These are phyloP conservation scores for Isatis lusitanica DNA, from an alignment of 441 rosid genomes.

Conservation along the genomic window DNA sequence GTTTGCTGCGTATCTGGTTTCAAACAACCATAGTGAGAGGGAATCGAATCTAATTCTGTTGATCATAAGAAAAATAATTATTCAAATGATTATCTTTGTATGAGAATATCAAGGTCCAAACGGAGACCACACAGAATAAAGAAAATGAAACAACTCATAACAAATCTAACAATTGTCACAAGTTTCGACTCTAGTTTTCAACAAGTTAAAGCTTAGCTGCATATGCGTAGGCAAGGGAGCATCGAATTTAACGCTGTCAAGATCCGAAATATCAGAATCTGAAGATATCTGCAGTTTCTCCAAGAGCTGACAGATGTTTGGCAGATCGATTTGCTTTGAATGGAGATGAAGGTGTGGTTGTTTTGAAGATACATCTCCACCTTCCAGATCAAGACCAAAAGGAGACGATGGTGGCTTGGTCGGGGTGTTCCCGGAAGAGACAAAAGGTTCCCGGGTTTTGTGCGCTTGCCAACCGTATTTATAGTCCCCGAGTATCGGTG, in stretches of 20 bases:
- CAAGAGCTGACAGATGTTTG: conserved; percentile 61
- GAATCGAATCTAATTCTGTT: neutral
- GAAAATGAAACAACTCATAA: neutral
- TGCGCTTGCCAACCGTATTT: conserved; percentile 92
- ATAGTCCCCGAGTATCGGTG: conserved; percentile 92
- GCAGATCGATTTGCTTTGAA: conserved; percentile 72
- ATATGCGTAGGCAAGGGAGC: conserved; percentile 85
- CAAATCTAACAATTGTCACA: conserved; percentile 5
- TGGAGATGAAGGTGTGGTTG: conserved; percentile 89
- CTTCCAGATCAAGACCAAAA: conserved; percentile 65
- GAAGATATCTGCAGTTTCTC: conserved; percentile 38
- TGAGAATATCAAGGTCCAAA: conserved; percentile 11
- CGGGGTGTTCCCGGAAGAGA: conserved; percentile 30
- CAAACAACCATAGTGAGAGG: conserved; percentile 1
- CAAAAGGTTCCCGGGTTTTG: conserved; percentile 38
- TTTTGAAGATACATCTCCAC: conserved; percentile 67
- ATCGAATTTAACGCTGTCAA: conserved; percentile 54
- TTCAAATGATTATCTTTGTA: neutral
- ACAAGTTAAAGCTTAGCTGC: conserved; percentile 71
- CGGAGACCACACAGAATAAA: neutral
- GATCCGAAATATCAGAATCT: conserved; percentile 48
- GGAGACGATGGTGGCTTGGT: conserved; percentile 41
- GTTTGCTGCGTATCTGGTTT: neutral
- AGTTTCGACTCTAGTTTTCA: conserved; percentile 41
- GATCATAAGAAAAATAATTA: neutral